Evolutionary conservation across 805 yeast species (phyloP).

Genomic region (Monosporozyma aerobia): DNA sequence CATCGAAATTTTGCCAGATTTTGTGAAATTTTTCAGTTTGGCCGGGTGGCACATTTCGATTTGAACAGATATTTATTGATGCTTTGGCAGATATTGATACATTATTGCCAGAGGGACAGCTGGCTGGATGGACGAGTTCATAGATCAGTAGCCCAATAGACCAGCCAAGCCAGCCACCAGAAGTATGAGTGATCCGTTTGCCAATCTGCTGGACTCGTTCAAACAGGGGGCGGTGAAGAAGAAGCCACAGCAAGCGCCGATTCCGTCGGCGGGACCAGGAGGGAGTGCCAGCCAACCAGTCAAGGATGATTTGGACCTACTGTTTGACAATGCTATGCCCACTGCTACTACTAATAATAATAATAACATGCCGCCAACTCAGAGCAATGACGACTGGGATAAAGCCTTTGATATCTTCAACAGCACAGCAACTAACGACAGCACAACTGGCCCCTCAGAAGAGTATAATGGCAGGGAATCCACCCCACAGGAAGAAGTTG

Average conservation of each 20-base stretch:
- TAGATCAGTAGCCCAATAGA: neutral
- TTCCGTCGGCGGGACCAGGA: too few relatives aligned
- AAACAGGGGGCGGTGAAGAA: constrained; percentile 7
- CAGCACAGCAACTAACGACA: neutral
- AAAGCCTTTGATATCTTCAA: constrained; percentile 16
- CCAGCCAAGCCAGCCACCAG: neutral
- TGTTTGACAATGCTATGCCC: neutral
- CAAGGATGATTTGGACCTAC: constrained; percentile 10
- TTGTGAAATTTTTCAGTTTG: neutral
- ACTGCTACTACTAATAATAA: neutral
- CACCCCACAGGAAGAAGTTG: neutral
- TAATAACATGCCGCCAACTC: neutral
- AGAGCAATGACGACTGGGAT: constrained; percentile 12
- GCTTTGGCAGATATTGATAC: too few relatives aligned
- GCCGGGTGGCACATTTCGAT: neutral
- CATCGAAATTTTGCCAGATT: neutral
- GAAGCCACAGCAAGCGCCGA: neutral
- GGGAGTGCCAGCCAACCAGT: neutral
- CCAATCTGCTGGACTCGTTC: constrained; percentile 32
- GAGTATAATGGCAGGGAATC: neutral
- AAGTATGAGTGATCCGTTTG: constrained; percentile 35
- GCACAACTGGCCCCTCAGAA: neutral
- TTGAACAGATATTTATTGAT: too few relatives aligned
- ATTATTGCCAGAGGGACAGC: neutral
- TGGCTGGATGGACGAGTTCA: neutral